A percentile compares a stretch with the other conserved stretches of the same genome.
phyloP scores from a whole-genome alignment of 176 grass and related monocot species.

The Rhynchospora breviuscula region DNA sequence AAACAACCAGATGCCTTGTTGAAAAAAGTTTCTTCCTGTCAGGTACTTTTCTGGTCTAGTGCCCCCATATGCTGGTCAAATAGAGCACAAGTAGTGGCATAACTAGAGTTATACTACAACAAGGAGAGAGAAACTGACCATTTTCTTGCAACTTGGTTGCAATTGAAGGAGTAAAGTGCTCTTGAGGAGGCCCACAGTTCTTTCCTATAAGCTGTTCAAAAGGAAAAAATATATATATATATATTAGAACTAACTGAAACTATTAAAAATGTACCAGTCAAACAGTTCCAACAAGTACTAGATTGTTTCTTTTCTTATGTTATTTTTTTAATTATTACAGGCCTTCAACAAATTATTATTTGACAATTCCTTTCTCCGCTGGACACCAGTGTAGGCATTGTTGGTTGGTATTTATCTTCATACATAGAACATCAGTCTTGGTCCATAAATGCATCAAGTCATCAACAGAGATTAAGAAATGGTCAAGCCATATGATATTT shows the following conservation, averaged over 20 bases:
- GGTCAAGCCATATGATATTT: neutral
- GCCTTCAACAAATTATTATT: neutral
- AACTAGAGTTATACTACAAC: neutral
- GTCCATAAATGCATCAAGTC: neutral
- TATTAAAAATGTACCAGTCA: neutral
- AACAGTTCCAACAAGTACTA: neutral
- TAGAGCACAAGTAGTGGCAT: neutral
- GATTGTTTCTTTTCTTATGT: neutral
- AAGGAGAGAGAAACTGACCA: neutral
- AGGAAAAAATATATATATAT: neutral
- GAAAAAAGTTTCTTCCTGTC: neutral
- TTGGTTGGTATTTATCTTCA: neutral
- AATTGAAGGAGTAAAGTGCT: neutral
- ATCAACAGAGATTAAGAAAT: neutral
- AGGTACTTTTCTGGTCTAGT: neutral
- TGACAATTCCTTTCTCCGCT: neutral
- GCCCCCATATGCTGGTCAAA: neutral
- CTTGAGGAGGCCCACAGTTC: neutral
- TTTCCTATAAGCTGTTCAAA: conserved; percentile 25
- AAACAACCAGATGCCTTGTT: neutral
- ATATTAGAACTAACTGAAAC: neutral
- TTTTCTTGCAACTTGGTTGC: neutral
- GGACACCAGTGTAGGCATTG: neutral
- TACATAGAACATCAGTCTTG: neutral
- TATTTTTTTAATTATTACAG: neutral